These are phyloP conservation scores for Phytopythium delawarense DNA, from an alignment of 352 stramenopile genomes.

Conservation along the genomic window DNA sequence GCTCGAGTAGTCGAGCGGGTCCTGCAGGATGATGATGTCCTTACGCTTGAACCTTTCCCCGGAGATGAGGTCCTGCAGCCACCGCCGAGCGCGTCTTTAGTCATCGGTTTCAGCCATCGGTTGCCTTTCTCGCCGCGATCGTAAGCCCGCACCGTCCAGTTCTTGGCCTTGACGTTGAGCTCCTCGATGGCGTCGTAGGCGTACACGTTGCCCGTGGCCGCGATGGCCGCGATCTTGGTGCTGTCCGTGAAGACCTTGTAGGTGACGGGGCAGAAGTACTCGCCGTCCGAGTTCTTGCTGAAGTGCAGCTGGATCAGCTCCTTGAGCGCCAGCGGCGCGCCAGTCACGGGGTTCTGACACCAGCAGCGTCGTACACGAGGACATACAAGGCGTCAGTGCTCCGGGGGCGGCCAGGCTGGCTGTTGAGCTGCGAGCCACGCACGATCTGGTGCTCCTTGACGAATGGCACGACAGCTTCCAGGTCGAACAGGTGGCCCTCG, in stretches of 20 bases:
- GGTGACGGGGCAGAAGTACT: constrained; percentile 92
- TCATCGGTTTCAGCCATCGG: too few species aligned
- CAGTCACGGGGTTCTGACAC: constrained; percentile 92
- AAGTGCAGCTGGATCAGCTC: constrained; percentile 93
- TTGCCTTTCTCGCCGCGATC: not conserved
- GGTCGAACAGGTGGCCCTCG: constrained; percentile 97
- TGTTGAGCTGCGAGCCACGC: constrained; percentile 12
- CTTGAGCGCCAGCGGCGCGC: constrained; percentile 83
- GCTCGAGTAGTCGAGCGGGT: constrained; percentile 88
- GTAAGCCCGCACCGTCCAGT: constrained; percentile 74
- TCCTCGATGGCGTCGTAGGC: constrained; percentile 96
- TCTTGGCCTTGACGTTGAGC: constrained; percentile 98
- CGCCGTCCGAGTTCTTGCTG: constrained; percentile 71
- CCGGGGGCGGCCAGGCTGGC: too few species aligned
- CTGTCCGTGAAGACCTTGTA: constrained; percentile 94
- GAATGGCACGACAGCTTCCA: constrained; percentile 95
- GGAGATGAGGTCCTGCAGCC: constrained; percentile 87
- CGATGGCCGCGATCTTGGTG: constrained; percentile 81
- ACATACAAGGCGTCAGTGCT: too few species aligned
- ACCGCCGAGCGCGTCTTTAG: too few species aligned
- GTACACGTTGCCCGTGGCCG: constrained; percentile 94
- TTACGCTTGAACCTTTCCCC: constrained; percentile 90
- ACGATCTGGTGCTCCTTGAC: constrained; percentile 94
- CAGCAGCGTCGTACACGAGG: not conserved
- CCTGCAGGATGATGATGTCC: constrained; percentile 95